phyloP scores from a whole-genome alignment of 768 basidiomycete species.

The Daedaleopsis nitida region DNA sequence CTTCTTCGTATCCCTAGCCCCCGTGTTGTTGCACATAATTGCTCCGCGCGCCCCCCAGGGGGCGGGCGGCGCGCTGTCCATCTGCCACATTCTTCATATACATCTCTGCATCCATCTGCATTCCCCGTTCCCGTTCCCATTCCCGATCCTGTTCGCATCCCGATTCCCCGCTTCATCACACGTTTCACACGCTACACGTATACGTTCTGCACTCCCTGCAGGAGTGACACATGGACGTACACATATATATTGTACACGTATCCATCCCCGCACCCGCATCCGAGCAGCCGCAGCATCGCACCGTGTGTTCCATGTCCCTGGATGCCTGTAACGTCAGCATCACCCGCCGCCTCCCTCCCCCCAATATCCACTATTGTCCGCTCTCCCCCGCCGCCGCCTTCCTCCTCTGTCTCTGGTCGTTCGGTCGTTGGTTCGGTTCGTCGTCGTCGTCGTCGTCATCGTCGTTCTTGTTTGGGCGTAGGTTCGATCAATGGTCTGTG shows the following conservation, averaged over 20 bases:
- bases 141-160: neutral
- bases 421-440: neutral
- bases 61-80: conserved; percentile 10
- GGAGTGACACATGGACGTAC: conserved; percentile 1
- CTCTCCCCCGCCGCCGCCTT: neutral
- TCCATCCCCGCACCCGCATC: too few relatives aligned
- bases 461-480: neutral
- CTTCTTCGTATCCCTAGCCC: conserved; percentile 12
- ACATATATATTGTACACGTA: conserved; percentile 10
- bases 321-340: too few relatives aligned
- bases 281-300: conserved; percentile 7
- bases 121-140: neutral
- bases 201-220: neutral
- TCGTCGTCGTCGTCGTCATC: neutral
- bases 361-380: neutral
- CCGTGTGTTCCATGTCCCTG: conserved; percentile 7
- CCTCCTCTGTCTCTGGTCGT: neutral
- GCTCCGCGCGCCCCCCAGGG: too few relatives aligned
- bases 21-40: conserved; percentile 17
- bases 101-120: neutral
- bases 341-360: too few relatives aligned
- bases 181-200: too few relatives aligned
- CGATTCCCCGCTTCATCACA: too few relatives aligned
- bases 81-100: neutral
- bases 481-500: neutral